phyloP scores from a whole-genome alignment of 768 basidiomycete species.

The Mycena metata region DNA sequence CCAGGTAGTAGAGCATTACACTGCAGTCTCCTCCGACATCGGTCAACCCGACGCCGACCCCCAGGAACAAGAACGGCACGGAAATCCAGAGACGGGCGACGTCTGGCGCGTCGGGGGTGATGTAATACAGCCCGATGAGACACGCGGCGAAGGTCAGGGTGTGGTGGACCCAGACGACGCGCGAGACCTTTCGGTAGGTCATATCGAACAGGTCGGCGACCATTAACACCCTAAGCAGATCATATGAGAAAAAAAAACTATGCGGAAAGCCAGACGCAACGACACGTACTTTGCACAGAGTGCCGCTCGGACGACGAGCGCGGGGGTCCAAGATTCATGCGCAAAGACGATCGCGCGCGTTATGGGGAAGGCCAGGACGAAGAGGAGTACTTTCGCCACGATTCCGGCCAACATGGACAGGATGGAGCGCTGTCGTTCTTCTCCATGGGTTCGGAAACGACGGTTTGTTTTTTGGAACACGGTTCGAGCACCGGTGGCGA shows the following conservation, averaged over 20 bases:
- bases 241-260: no score
- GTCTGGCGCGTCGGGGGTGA: constrained; percentile 13
- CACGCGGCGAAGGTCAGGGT: constrained; percentile 8
- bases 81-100: constrained; percentile 15
- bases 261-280: no score
- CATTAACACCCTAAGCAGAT: background rate
- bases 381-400: constrained; percentile 3
- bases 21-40: constrained; percentile 26
- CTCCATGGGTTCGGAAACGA: constrained; percentile 22
- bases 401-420: constrained; percentile 18
- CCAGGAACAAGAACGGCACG: constrained; percentile 8
- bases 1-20: constrained; percentile 29
- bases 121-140: constrained; percentile 1
- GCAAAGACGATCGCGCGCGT: background rate
- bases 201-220: constrained; percentile 23
- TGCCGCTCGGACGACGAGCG: background rate
- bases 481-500: background rate
- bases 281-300: constrained; percentile 12
- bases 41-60: constrained; percentile 22
- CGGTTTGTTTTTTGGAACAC: constrained; percentile 6
- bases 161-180: constrained; percentile 26
- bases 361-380: constrained; percentile 15
- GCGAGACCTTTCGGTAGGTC: constrained; percentile 23
- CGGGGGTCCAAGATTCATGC: background rate
- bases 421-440: constrained; percentile 24